Evolutionary conservation across 148 eudicot species (phyloP).

Genomic region (Fagopyrum esculentum): DNA sequence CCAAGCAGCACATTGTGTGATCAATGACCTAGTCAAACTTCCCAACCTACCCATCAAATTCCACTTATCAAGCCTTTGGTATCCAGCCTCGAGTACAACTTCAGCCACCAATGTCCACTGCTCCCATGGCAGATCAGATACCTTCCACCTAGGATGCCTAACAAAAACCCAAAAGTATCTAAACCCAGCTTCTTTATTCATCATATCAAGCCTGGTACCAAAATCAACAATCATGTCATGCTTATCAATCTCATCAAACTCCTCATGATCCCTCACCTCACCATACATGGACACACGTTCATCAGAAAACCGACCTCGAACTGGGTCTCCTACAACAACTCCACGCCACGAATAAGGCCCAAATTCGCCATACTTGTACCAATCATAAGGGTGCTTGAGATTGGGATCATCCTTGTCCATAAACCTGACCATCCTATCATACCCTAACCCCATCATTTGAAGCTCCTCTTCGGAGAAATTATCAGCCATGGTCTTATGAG

Average conservation of each 20-base stretch:
- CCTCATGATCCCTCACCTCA: conserved; percentile 70
- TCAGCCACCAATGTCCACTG: conserved; percentile 94
- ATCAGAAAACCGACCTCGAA: conserved; percentile 68
- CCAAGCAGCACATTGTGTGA: conserved; percentile 94
- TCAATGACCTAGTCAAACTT: conserved; percentile 52
- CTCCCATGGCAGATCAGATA: conserved; percentile 76
- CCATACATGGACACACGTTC: conserved; percentile 62
- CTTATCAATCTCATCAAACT: conserved; percentile 87
- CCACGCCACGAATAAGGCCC: conserved; percentile 97
- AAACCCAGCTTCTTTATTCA: conserved; percentile 43
- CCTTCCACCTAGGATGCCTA: conserved; percentile 84
- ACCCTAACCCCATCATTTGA: conserved; percentile 86
- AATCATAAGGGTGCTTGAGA: conserved; percentile 74
- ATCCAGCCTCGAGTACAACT: conserved; percentile 65
- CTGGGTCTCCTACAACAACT: conserved; percentile 79
- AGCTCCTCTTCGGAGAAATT: conserved; percentile 88
- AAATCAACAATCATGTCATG: conserved; percentile 67
- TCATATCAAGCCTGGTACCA: conserved; percentile 39
- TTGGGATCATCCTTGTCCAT: conserved; percentile 90
- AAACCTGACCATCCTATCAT: conserved; percentile 88
- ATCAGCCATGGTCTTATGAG: conserved; percentile 64
- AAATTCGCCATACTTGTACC: conserved; percentile 90
- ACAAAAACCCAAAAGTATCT: conserved; percentile 78
- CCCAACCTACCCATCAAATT: conserved; percentile 95
- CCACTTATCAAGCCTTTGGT: conserved; percentile 93